Evolutionary conservation across 1,284 basidiomycete genomes (phyloP).

Genomic region (Chalciporus sp.): DNA sequence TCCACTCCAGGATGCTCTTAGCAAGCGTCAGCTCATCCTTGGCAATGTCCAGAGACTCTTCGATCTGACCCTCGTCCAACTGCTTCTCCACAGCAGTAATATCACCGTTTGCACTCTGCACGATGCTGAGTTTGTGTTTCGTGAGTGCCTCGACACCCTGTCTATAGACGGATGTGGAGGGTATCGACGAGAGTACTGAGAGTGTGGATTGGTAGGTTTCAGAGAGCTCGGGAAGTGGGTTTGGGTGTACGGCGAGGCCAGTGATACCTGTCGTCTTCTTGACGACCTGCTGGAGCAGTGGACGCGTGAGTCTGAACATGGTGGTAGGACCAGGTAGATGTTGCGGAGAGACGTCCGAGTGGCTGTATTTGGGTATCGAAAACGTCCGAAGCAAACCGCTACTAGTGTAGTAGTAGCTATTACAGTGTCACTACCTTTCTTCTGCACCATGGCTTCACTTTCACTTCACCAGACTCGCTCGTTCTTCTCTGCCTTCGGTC

Average conservation of each 20-base stretch:
- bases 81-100: conserved; percentile 70
- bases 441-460: conserved; percentile 42
- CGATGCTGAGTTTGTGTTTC: conserved; percentile 77
- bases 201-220: conserved; percentile 84
- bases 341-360: conserved; percentile 14
- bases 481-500: conserved; percentile 39
- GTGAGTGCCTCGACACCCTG: conserved; percentile 90
- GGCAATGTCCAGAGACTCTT: conserved; percentile 84
- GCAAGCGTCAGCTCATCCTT: conserved; percentile 81
- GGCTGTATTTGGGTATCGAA: conserved; percentile 1
- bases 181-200: conserved; percentile 68
- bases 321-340: conserved; percentile 17
- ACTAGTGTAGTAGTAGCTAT: too few relatives aligned
- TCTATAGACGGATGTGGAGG: conserved; percentile 84
- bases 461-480: conserved; percentile 39
- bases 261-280: conserved; percentile 84
- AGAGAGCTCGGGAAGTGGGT: conserved; percentile 79
- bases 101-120: conserved; percentile 71
- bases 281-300: conserved; percentile 62
- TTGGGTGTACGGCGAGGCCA: conserved; percentile 71
- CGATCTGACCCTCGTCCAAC: conserved; percentile 79
- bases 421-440: background rate
- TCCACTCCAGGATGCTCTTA: conserved; percentile 91
- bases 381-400: background rate
- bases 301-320: conserved; percentile 82